Conservation (phyloP, 2,329 filamentous ascomycete genomes). For the Orbilia javanica region DNA sequence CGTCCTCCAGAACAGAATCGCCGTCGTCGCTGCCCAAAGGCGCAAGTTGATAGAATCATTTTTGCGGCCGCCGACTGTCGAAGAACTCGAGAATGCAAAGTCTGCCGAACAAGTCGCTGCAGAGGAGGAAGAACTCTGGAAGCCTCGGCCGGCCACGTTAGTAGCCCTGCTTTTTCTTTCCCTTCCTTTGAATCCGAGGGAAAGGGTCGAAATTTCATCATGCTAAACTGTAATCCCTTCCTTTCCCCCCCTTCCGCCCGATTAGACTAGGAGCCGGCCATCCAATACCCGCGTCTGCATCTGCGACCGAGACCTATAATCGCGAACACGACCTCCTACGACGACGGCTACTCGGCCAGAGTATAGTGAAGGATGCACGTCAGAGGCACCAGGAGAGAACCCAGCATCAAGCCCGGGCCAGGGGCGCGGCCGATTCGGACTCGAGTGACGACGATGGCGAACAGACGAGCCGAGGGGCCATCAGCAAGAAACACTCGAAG, state of each 20-base stretch:
- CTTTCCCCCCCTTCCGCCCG: too few relatives aligned
- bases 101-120: conserved; percentile 67
- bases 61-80: conserved; percentile 68
- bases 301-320: conserved; percentile 65
- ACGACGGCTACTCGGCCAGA: conserved; percentile 66
- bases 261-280: conserved; percentile 68
- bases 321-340: conserved; percentile 67
- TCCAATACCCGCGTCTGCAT: conserved; percentile 65
- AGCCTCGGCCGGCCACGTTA: conserved; percentile 70
- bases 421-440: neutral
- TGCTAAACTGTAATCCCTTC: neutral
- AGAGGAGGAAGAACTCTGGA: conserved; percentile 71
- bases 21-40: conserved; percentile 70
- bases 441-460: conserved; percentile 31
- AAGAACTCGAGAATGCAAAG: conserved; percentile 63
- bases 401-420: neutral
- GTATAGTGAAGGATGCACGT: conserved; percentile 39
- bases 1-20: conserved; percentile 70
- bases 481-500: conserved; percentile 24
- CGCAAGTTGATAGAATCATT: conserved; percentile 71
- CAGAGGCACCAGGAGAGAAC: conserved; percentile 49
- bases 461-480: conserved; percentile 10
- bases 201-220: neutral
- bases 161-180: conserved; percentile 54
- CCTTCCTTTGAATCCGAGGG: neutral